Percentiles rank a stretch among this genome's conserved stretches.
These are phyloP conservation scores for Echria macrotheca DNA, from an alignment of 495 filamentous ascomycete species.

Conservation along the genomic window DNA sequence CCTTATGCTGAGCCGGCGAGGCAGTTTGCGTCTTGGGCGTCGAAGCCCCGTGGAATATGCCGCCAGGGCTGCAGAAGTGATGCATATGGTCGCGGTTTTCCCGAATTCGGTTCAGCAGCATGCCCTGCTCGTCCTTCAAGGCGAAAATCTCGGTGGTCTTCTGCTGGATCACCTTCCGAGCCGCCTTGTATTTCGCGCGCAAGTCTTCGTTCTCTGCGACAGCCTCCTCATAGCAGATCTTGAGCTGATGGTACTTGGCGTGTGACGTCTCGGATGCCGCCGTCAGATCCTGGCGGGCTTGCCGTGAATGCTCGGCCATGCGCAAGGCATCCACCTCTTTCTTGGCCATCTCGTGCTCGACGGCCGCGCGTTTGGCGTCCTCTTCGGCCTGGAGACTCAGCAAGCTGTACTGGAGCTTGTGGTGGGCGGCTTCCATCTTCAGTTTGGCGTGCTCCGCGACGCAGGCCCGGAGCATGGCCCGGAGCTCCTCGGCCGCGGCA, in stretches of 20 bases:
- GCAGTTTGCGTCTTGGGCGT: slow-evolving; percentile 48
- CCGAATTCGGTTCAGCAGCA: slow-evolving; percentile 73
- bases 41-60: slow-evolving; percentile 47
- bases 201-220: slow-evolving; percentile 60
- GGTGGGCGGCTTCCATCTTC: slow-evolving; percentile 80
- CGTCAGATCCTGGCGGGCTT: slow-evolving; percentile 40
- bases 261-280: slow-evolving; percentile 35
- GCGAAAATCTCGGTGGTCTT: slow-evolving; percentile 62
- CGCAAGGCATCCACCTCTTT: slow-evolving; percentile 86
- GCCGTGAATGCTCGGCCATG: slow-evolving; percentile 48
- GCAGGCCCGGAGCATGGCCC: slow-evolving; percentile 45
- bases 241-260: slow-evolving; percentile 42
- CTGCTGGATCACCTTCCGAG: slow-evolving; percentile 65
- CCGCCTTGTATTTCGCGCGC: slow-evolving; percentile 59
- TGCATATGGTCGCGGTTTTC: slow-evolving; percentile 83
- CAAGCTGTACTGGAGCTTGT: slow-evolving; percentile 87
- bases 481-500: slow-evolving; percentile 54
- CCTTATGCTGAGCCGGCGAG: slow-evolving; percentile 44
- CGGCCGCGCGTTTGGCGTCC: slow-evolving; percentile 77
- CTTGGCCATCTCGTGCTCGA: slow-evolving; percentile 89
- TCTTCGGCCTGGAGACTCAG: slow-evolving; percentile 81
- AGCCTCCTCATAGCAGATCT: slow-evolving; percentile 50
- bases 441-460: slow-evolving; percentile 55
- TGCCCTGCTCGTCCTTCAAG: slow-evolving; percentile 64
- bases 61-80: slow-evolving; percentile 54